Percentiles rank a stretch among this genome's conserved stretches.
Conservation (phyloP, 2,329 filamentous ascomycete species). For the Botrytis medusae region DNA sequence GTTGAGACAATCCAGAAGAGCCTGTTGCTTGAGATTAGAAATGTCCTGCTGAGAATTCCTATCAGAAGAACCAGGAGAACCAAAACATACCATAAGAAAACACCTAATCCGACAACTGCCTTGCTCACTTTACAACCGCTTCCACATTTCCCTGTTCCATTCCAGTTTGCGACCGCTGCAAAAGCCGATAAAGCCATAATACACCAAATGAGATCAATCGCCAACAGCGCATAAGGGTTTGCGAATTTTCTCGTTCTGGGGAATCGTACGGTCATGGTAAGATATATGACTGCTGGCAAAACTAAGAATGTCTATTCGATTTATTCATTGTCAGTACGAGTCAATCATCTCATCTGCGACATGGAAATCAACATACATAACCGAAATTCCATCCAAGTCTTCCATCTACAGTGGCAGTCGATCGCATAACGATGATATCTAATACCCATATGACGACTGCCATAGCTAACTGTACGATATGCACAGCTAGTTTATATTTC, state of each 20-base stretch:
- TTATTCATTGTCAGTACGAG: slow-evolving; percentile 3
- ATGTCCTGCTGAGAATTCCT: slow-evolving; percentile 7
- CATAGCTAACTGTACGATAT: slow-evolving; percentile 55
- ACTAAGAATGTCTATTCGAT: slow-evolving; percentile 60
- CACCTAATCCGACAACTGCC: slow-evolving; percentile 60
- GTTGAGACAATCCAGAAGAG: slow-evolving; percentile 56
- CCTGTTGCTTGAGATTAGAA: slow-evolving; percentile 41
- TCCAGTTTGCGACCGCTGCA: slow-evolving; percentile 64
- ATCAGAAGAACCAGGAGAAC: neutral
- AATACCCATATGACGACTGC: slow-evolving; percentile 58
- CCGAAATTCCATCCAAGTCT: slow-evolving; percentile 64
- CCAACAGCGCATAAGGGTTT: slow-evolving; percentile 60
- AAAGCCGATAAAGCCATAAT: slow-evolving; percentile 68
- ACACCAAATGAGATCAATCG: slow-evolving; percentile 56
- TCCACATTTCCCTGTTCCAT: slow-evolving; percentile 55
- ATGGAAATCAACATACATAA: slow-evolving; percentile 50
- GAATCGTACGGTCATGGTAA: slow-evolving; percentile 64
- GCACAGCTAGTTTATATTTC: slow-evolving; percentile 54
- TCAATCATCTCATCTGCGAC: neutral
- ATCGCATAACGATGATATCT: slow-evolving; percentile 59
- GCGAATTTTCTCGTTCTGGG: slow-evolving; percentile 61
- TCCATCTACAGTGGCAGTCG: slow-evolving; percentile 52
- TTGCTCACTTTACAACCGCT: slow-evolving; percentile 60
- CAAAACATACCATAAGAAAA: slow-evolving; percentile 58
- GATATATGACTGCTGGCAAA: slow-evolving; percentile 63